Evolutionary conservation across 352 stramenopile species (phyloP).

Genomic region (Pythium coloratum): DNA sequence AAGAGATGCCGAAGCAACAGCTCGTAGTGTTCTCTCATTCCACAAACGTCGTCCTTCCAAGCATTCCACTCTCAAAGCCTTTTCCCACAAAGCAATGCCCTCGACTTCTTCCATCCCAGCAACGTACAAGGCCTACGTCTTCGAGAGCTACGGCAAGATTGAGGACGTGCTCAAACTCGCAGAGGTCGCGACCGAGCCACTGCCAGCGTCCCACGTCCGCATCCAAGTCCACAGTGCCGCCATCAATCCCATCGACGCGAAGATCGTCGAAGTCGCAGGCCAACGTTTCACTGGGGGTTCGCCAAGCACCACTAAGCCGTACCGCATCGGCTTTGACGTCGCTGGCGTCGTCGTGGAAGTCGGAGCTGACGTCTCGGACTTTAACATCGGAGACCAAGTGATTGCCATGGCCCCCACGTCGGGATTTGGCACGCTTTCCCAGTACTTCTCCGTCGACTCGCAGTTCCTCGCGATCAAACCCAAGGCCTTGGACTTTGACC

Average conservation of each 20-base stretch:
- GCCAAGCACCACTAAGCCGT: neutral
- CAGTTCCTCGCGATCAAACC: slow-evolving; percentile 41
- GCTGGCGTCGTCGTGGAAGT: neutral
- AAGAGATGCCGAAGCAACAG: neutral
- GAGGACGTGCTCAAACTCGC: neutral
- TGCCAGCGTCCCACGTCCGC: neutral
- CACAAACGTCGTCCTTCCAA: neutral
- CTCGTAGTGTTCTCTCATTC: neutral
- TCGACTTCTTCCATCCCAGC: neutral
- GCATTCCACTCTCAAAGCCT: neutral
- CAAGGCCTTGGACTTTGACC: slow-evolving; percentile 32
- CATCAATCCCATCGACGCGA: neutral
- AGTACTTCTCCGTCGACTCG: slow-evolving; percentile 37
- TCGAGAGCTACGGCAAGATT: neutral
- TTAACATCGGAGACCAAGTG: slow-evolving; percentile 8
- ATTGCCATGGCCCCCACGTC: slow-evolving; percentile 19
- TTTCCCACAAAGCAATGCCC: neutral
- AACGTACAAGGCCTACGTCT: neutral
- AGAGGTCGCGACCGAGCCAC: neutral
- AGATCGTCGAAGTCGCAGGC: neutral
- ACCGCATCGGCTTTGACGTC: neutral
- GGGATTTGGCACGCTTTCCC: slow-evolving; percentile 22
- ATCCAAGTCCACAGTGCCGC: neutral
- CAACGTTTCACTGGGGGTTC: neutral
- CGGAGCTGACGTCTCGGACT: neutral